These are phyloP conservation scores for Penicillium sp. DNA, from an alignment of 2,329 filamentous ascomycete species.

Conservation along the genomic window DNA sequence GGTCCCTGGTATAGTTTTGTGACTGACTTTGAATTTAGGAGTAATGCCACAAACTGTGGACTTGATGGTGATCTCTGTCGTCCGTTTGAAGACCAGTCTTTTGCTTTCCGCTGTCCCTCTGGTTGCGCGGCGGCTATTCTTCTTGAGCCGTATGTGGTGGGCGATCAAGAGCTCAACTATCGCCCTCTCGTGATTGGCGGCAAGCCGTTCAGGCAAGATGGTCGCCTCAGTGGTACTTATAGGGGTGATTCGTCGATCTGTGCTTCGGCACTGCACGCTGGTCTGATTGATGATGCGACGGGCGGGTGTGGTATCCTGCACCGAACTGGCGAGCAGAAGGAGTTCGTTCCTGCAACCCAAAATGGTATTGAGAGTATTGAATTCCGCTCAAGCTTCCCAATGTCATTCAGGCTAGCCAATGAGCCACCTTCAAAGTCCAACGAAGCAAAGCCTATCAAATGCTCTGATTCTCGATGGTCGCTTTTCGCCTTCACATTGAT, in stretches of 20 bases:
- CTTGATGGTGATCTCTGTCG: slow-evolving; percentile 59
- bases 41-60: slow-evolving; percentile 51
- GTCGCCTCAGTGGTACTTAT: slow-evolving; percentile 51
- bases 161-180: slow-evolving; percentile 57
- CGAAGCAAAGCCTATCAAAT: slow-evolving; percentile 38
- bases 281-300: slow-evolving; percentile 54
- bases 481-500: slow-evolving; percentile 57
- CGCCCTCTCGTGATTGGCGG: slow-evolving; percentile 58
- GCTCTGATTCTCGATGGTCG: slow-evolving; percentile 61
- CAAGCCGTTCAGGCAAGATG: slow-evolving; percentile 40
- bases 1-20: background rate
- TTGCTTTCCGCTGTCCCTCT: slow-evolving; percentile 62
- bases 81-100: slow-evolving; percentile 56
- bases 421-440: slow-evolving; percentile 25
- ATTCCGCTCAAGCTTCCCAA: slow-evolving; percentile 61
- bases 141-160: slow-evolving; percentile 60
- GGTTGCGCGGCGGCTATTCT: slow-evolving; percentile 56
- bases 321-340: slow-evolving; percentile 53
- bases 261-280: slow-evolving; percentile 61
- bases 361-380: slow-evolving; percentile 56
- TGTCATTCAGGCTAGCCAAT: slow-evolving; percentile 46
- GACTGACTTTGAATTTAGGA: slow-evolving; percentile 22
- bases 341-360: slow-evolving; percentile 49
- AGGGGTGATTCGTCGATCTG: slow-evolving; percentile 65
- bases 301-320: slow-evolving; percentile 61